Evolutionary conservation across 2,329 filamentous ascomycete species (phyloP), one percentile per base, ranked within the genome.

Genomic region (Cytospora chrysosperma): DNA sequence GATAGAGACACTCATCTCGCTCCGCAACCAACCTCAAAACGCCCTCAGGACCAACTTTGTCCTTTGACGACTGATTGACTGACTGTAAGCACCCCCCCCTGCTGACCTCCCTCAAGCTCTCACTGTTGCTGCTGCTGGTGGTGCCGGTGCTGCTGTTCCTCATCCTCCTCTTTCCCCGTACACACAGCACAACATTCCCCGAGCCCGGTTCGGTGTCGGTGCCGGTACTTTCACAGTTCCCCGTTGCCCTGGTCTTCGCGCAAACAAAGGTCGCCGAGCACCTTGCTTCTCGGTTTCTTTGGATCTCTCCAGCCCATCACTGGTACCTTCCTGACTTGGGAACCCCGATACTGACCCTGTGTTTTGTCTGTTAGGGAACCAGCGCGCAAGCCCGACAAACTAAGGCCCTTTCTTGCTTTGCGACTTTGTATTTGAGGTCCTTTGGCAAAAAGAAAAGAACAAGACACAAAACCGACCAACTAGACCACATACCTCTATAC

Each of bases 401-500:
- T 50, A 64, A 49, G 57, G 54, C 52, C 34, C n/a, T n/a, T 47
- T 52, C 28, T 62, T 59, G 57, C 64, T 50, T 59, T 58, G 61
- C 64, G 64, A 63, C 61, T 65, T 59, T 53, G 64, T 56, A 61
- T 64, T 65, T 40, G 61, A 64, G 56, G 57, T 49, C 55, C 61
- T 56, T 52, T 58, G 52, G 64, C 50, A 34, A 37, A 40, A 53
- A 19, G 30, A 30, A 49, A 19, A 63, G 28, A 30, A 62, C 51
- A 62, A 59, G 30, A 58, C 40, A 50, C n/a, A 43, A 63, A 56
- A 59, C 21, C 54, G 58, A 64, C 21, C 50, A 52, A 56, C 54
- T 57, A 61, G 70, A 65, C 63, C 68, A 62, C 62, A 69, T 62
- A 59, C 40, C 63, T 55, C n/a, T 49, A 56, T 37, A 56, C 26